These are phyloP conservation scores for Orbilia quercus DNA, from an alignment of 2,329 filamentous ascomycete genomes.

Conservation along the genomic window DNA sequence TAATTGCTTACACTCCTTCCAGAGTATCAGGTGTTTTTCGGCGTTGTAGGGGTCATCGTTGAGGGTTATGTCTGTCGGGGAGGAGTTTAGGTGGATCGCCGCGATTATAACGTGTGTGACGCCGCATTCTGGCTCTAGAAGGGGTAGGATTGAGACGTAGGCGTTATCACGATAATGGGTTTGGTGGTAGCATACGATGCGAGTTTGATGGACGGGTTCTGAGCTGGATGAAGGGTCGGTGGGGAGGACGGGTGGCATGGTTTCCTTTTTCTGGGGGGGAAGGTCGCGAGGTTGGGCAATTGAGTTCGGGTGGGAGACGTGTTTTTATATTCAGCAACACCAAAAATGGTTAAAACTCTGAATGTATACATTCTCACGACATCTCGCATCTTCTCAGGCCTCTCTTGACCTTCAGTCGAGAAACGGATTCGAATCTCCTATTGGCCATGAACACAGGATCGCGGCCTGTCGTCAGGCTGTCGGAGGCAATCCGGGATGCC, in stretches of 20 bases:
- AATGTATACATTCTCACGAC: too few relatives aligned
- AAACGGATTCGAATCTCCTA: background rate
- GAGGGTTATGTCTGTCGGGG: constrained; percentile 75
- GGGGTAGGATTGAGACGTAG: constrained; percentile 72
- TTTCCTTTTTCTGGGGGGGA: background rate
- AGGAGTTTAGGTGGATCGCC: constrained; percentile 82
- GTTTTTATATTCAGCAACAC: constrained; percentile 1
- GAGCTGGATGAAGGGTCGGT: constrained; percentile 56
- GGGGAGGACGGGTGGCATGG: constrained; percentile 51
- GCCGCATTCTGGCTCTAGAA: constrained; percentile 71
- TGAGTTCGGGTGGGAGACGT: background rate
- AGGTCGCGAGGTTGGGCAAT: background rate
- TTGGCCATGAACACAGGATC: constrained; percentile 15
- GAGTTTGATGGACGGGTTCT: constrained; percentile 48
- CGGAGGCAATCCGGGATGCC: constrained; percentile 14
- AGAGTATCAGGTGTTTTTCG: constrained; percentile 76
- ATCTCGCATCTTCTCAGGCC: too few relatives aligned
- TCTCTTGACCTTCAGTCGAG: too few relatives aligned
- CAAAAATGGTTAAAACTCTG: background rate
- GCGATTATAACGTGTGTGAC: constrained; percentile 86
- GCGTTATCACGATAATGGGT: constrained; percentile 70
- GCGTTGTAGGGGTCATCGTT: constrained; percentile 82
- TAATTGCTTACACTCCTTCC: constrained; percentile 79
- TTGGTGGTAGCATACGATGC: constrained; percentile 72
- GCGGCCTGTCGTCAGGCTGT: constrained; percentile 18